Evolutionary conservation across 768 basidiomycete species (phyloP).

Genomic region (Hydnum rufescens): DNA sequence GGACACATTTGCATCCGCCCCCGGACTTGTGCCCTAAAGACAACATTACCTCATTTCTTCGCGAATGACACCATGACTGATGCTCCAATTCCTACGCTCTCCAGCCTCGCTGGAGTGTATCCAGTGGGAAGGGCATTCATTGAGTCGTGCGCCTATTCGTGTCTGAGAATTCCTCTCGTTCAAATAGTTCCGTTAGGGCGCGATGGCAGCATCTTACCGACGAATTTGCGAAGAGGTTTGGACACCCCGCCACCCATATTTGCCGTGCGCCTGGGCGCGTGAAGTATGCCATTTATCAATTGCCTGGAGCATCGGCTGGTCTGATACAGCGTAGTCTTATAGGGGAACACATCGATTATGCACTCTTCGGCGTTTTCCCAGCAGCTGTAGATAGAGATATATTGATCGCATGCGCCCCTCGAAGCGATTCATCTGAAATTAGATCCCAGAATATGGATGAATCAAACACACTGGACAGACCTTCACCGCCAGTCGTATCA

Average conservation of each 20-base stretch:
- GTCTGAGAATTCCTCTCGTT: too few relatives aligned
- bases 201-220: conserved; percentile 41
- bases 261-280: conserved; percentile 63
- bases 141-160: too few relatives aligned
- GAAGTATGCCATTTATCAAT: conserved; percentile 30
- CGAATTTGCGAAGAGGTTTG: conserved; percentile 45
- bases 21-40: too few relatives aligned
- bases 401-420: conserved; percentile 53
- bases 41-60: too few relatives aligned
- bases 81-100: too few relatives aligned
- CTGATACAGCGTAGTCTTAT: conserved; percentile 11
- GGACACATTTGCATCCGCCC: too few relatives aligned
- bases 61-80: too few relatives aligned
- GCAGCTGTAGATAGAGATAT: conserved; percentile 74
- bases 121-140: too few relatives aligned
- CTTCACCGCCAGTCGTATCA: conserved; percentile 33
- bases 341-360: conserved; percentile 70
- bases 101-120: too few relatives aligned
- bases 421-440: conserved; percentile 19
- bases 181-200: conserved; percentile 1
- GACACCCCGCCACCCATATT: conserved; percentile 46
- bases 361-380: conserved; percentile 66
- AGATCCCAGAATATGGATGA: conserved; percentile 19
- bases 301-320: not conserved
- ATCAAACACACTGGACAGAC: conserved; percentile 33